Percentiles rank a stretch among this genome's conserved stretches.
Evolutionary conservation across 768 basidiomycete species (phyloP).

Genomic region (Saitozyma sp.): DNA sequence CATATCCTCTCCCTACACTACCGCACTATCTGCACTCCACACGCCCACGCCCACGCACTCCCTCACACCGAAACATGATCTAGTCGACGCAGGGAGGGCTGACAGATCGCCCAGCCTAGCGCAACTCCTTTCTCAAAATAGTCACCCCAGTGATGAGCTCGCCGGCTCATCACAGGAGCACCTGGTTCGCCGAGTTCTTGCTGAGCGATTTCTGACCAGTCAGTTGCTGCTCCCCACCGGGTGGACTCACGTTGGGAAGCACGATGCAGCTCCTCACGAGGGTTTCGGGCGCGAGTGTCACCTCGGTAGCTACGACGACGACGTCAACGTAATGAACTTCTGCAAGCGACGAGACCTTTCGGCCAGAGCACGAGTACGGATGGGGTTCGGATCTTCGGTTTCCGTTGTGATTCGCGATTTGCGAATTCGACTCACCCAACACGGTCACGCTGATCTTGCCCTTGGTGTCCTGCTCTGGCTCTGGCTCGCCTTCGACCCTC

Average conservation of each 20-base stretch:
- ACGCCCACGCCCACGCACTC: too few species aligned
- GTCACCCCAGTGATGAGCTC: neutral
- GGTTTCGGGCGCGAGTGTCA: slow-evolving; percentile 54
- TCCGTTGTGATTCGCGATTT: neutral
- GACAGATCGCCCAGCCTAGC: too few species aligned
- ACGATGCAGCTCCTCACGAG: slow-evolving; percentile 56
- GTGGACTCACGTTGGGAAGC: slow-evolving; percentile 50
- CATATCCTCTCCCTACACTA: too few species aligned
- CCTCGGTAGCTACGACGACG: slow-evolving; percentile 52
- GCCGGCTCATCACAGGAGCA: slow-evolving; percentile 50
- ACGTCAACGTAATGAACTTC: too few species aligned
- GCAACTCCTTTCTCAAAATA: too few species aligned
- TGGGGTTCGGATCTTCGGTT: neutral
- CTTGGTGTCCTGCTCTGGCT: slow-evolving; percentile 45
- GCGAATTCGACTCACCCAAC: slow-evolving; percentile 48
- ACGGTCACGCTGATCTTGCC: slow-evolving; percentile 55
- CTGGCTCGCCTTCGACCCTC: slow-evolving; percentile 54
- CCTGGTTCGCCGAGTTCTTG: slow-evolving; percentile 52
- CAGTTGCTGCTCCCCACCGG: neutral
- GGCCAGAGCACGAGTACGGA: neutral
- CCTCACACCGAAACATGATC: too few species aligned
- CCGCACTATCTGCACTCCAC: too few species aligned
- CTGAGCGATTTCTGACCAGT: slow-evolving; percentile 51
- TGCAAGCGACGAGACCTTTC: too few species aligned
- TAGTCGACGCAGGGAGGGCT: too few species aligned